Evolutionary conservation across 2,329 filamentous ascomycete genomes (phyloP).

Genomic region (Venturia nashicola): DNA sequence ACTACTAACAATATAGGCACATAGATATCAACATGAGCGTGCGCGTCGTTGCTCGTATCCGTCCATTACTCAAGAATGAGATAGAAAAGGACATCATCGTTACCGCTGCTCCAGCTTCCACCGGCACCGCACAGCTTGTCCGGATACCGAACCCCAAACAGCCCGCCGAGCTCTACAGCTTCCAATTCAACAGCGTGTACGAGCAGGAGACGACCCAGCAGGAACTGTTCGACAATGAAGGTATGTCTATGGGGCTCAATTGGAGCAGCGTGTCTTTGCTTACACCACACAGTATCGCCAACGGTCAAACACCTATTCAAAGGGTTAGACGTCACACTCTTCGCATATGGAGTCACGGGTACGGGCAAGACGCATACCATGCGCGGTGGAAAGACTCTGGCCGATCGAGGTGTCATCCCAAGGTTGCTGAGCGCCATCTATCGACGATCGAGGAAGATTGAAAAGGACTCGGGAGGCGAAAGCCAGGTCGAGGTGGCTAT

Average conservation of each 20-base stretch:
- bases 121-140: constrained; percentile 42
- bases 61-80: constrained; percentile 77
- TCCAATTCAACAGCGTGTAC: constrained; percentile 90
- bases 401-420: constrained; percentile 79
- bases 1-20: neutral
- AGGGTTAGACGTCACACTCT: constrained; percentile 78
- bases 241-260: constrained; percentile 32
- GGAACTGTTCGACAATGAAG: constrained; percentile 78
- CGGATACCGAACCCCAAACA: constrained; percentile 93
- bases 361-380: constrained; percentile 95
- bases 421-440: constrained; percentile 76
- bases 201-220: constrained; percentile 71
- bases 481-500: constrained; percentile 63
- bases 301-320: constrained; percentile 86
- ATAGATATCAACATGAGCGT: constrained; percentile 40
- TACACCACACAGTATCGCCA: constrained; percentile 54
- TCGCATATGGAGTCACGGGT: constrained; percentile 86
- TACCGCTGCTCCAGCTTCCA: constrained; percentile 35
- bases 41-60: constrained; percentile 79
- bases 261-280: constrained; percentile 12
- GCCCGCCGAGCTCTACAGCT: constrained; percentile 78
- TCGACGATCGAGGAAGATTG: constrained; percentile 70
- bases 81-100: constrained; percentile 81
- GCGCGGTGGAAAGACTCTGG: constrained; percentile 77
- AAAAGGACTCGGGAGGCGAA: constrained; percentile 61